These are phyloP conservation scores for Capsella bursapastoris DNA, from an alignment of 345 rosid species.

Conservation along the genomic window DNA sequence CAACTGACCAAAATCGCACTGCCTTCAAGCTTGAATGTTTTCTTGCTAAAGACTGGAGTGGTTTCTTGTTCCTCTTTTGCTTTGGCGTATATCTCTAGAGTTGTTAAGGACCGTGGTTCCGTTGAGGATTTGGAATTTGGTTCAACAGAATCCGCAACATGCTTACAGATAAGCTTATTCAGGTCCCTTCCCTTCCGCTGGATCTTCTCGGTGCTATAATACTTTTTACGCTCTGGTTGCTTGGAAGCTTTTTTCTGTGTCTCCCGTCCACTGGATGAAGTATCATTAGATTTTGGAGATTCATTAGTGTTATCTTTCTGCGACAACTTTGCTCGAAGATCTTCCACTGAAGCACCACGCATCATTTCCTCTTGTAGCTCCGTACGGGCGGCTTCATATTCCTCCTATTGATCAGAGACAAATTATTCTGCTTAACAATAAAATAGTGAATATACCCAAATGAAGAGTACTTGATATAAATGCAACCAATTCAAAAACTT, in stretches of 20 bases:
- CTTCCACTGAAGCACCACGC: slow-evolving; percentile 75
- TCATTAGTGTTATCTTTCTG: slow-evolving; percentile 57
- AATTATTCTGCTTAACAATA: background rate
- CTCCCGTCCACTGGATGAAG: slow-evolving; percentile 51
- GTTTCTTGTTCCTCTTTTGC: slow-evolving; percentile 61
- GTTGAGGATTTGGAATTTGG: slow-evolving; percentile 41
- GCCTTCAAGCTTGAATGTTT: slow-evolving; percentile 70
- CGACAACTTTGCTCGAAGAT: slow-evolving; percentile 67
- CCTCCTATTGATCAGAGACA: slow-evolving; percentile 57
- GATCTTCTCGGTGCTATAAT: slow-evolving; percentile 58
- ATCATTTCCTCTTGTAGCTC: slow-evolving; percentile 87
- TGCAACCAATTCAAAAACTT: slow-evolving; percentile 16
- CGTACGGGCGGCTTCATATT: slow-evolving; percentile 90
- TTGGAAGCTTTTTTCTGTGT: slow-evolving; percentile 50
- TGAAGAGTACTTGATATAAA: slow-evolving; percentile 19
- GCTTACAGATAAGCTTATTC: slow-evolving; percentile 64
- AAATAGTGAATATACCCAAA: slow-evolving; percentile 13
- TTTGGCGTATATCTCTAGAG: slow-evolving; percentile 67
- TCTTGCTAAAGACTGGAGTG: slow-evolving; percentile 59
- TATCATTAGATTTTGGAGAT: slow-evolving; percentile 51
- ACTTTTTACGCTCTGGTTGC: slow-evolving; percentile 47
- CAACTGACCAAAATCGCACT: slow-evolving; percentile 78
- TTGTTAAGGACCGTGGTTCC: slow-evolving; percentile 62
- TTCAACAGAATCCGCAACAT: slow-evolving; percentile 48
- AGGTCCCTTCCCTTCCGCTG: slow-evolving; percentile 81